Conservation (phyloP, 495 filamentous ascomycete species). For the Achaetomiella virescens region DNA sequence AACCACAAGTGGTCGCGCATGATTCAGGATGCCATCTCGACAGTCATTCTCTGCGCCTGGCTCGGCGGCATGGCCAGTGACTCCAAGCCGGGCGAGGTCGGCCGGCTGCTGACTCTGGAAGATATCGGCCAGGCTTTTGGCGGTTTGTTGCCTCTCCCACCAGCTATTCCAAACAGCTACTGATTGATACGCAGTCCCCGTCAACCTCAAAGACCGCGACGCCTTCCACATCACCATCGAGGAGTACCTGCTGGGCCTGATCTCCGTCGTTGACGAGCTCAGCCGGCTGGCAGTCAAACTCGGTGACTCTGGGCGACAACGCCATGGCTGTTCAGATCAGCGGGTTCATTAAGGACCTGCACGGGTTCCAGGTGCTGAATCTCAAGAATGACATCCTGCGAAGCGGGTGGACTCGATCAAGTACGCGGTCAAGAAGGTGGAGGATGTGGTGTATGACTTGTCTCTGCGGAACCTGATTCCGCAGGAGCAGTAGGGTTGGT, state of each 20-base stretch:
- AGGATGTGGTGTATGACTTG: conserved; percentile 96
- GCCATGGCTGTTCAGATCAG: conserved; percentile 76
- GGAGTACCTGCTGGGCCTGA: conserved; percentile 86
- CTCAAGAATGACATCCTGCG: conserved; percentile 91
- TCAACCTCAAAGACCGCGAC: conserved; percentile 86
- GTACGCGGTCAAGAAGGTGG: conserved; percentile 95
- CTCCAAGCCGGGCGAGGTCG: conserved; percentile 36
- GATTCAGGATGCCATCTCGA: conserved; percentile 73
- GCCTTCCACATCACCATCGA: conserved; percentile 93
- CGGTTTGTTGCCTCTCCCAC: conserved; percentile 44
- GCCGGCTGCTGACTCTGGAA: conserved; percentile 77
- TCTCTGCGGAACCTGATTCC: conserved; percentile 78
- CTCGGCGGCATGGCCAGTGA: conserved; percentile 54
- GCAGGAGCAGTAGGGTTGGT: conserved; percentile 16
- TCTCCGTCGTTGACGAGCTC: conserved; percentile 83
- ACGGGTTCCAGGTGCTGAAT: conserved; percentile 94
- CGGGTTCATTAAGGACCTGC: conserved; percentile 89
- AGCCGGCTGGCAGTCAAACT: conserved; percentile 89
- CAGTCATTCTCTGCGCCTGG: conserved; percentile 70
- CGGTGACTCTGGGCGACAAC: conserved; percentile 88
- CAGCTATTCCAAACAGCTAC: not conserved
- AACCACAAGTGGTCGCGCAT: conserved; percentile 79
- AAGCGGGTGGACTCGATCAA: conserved; percentile 90
- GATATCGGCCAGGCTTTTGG: conserved; percentile 71
- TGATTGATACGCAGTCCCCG: conserved; percentile 59